Base-by-base conservation (phyloP, 1,284 basidiomycete genomes). In the Hymenochaete sp. region DNA sequence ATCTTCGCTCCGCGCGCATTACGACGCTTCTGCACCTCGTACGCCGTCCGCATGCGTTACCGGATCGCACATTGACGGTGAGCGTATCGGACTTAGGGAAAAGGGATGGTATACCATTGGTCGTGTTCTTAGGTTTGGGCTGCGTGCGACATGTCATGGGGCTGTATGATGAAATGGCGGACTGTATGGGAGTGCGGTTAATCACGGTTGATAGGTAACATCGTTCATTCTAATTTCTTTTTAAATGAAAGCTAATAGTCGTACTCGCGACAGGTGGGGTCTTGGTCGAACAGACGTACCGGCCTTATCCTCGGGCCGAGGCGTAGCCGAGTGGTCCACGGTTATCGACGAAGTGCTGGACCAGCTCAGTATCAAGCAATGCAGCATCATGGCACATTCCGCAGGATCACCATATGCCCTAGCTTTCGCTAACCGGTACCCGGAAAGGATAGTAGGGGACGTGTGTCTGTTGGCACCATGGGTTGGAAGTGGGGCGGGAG, bases 401-500 rank as follows among this genome's bases (percentile, higher is more conserved):
- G 95, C 95, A 4, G 95, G 95, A 8, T 86, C 89, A 4, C 93
- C 95, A 0, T 98, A 96, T 61, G 93, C 93, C 0, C 70, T 96
- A 43, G 91, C 92, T 0, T 84, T 89, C 40, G 88, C 87, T 8
- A 79, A 85, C 55, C 77, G 76, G 50, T 69, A 78, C 29, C 80
- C 80, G 1, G 71, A 82, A 9, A 79, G 90, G 18, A 75, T 98
- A 42, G 70, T 72, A 19, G 95, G 95, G 10, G 83, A 90, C 48
- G 67, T 97, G 2, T 91, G 92, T 59, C 66, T 98, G 29, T 70
- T 98, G 14, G 91, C 93, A 0, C 95, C 95, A n/a, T 98, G 95
- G 95, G 91, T 97, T 14, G 85, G 87, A 19, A 79, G 87, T 29
- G 81, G 82, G 38, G 93, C 93, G 60, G 83, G 75, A 56, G 82